phyloP scores from a whole-genome alignment of 2,329 filamentous ascomycete species.

The Alternaria consortialis region DNA sequence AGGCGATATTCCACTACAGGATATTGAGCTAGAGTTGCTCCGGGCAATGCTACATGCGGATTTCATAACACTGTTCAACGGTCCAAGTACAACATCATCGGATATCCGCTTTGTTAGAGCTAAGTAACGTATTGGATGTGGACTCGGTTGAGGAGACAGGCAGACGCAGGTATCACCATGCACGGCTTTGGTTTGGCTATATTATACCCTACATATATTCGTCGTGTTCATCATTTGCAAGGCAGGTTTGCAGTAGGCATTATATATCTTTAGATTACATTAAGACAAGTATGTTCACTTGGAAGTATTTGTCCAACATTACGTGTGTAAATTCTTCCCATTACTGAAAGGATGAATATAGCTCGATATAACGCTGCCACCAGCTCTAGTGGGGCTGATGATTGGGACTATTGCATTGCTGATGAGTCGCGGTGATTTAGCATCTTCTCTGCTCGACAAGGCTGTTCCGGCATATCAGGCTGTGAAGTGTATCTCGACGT shows the following conservation, averaged over 20 bases:
- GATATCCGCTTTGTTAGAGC: not conserved
- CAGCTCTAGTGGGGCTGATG: too few relatives aligned
- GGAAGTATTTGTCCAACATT: not conserved
- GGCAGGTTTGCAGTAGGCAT: not conserved
- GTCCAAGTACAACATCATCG: not conserved
- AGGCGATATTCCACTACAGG: slow-evolving; percentile 43
- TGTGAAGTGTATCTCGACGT: not conserved
- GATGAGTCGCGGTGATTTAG: not conserved
- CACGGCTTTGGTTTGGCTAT: not conserved
- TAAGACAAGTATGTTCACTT: not conserved
- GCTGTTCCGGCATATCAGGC: not conserved
- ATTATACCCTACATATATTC: not conserved
- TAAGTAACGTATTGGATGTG: not conserved
- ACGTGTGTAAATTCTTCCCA: not conserved
- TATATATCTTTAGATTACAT: too few relatives aligned
- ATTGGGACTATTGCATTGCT: too few relatives aligned
- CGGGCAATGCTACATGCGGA: not conserved
- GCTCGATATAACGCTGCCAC: not conserved
- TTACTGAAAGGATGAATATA: not conserved
- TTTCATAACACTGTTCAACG: too few relatives aligned
- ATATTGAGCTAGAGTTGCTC: slow-evolving; percentile 45
- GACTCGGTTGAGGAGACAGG: not conserved
- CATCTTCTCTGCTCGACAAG: not conserved
- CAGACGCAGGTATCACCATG: not conserved
- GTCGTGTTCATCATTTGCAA: not conserved